Evolutionary conservation across 2,329 filamentous ascomycete species (phyloP), one percentile per base, ranked within the genome.

Genomic region (Emericellopsis cladophorae): DNA sequence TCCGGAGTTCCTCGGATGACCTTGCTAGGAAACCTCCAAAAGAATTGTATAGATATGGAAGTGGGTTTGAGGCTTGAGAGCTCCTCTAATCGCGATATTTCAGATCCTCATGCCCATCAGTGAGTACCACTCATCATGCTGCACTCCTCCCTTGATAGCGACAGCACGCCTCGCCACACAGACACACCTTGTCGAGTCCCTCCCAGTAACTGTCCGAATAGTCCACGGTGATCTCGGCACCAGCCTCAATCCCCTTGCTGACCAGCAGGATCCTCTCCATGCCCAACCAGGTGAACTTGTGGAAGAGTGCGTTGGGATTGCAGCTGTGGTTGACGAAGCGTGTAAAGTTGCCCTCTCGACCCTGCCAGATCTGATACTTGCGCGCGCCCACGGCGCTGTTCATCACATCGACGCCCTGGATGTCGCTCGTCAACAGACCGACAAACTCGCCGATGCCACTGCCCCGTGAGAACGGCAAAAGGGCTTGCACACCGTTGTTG

Each of bases 301-400:
- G 65, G 36, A 72, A 75, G 49, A 75, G 72, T 40, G 67, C 66
- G 46, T 77, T 77, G 2, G 72, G 66, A 14, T 67, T 65, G 51
- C 72, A 77, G 36, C 70, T 75, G 48, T 77, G 72, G 50, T 76
- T 77, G 33, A 76, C 66, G 48, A 78, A 77, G 1, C 72, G 60
- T 2, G 72, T 76, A 46, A 70, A 74, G 48, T 77, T 77, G 4
- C 73, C 70, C 51, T 67, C 62, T 41, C 56, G 54, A 1, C 71
- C 72, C 49, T 78, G 73, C 61, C 66, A 77, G 41, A 77, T 76
- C 49, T 78, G 73, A 48, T 76, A 78, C 2, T 47, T 49, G 23
- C 43, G 46, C 4, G 45, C 49, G 4, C 51, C 49, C 0, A 62
- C 60, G 1, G 61, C 62, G 23, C 63, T 62, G 41, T 68, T 57